Base-by-base conservation (phyloP, 2,329 filamentous ascomycete species). In the Diaporthe ilicicola region DNA sequence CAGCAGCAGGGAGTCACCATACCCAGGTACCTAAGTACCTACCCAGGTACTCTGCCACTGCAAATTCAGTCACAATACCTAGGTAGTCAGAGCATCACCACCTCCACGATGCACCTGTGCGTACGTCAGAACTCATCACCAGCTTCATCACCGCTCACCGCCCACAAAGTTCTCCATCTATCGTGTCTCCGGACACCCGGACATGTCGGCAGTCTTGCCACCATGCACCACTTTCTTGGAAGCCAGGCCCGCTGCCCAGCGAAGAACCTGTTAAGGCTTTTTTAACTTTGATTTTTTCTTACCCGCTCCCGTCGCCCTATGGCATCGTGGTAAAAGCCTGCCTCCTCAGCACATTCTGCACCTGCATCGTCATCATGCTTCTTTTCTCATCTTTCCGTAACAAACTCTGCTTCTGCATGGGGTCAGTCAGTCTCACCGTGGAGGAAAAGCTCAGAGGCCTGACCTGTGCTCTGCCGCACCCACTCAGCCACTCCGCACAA, bases 171-270 rank as follows among this genome's bases (percentile, higher is more conserved):
- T 39, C 37, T 53, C 50, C 54, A 56, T 56, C 54, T 39, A n/a
- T 34, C n/a, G 32, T 39, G 54, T 15, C n/a, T 29, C 56, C 56
- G 27, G 27, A 15, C 37, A 48, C 19, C 42, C 59, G 59, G 59
- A 62, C 59, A 42, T 62, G 59, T 62, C 59, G 59, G 59, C 59
- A 62, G 42, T 62, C 59, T 62, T 48, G 59, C 59, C 59, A 62
- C 59, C 59, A 62, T 48, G 59, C 59, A 24, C 24, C 27, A 12
- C 59, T 37, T 22, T 42, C 59, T 62, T 59, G 29, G 48, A 53
- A 68, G 29, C n/a, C 37, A 4, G 7, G 17, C 22, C 32, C 15
- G 12, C n/a, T n/a, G n/a, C n/a, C n/a, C n/a, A n/a, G 24, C 42
- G 17, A 50, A 68, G 53, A 50, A n/a, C 59, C n/a, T 68, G 53